Evolutionary conservation across 352 stramenopile species (phyloP).

Genomic region (Pelagophyceae sp.): DNA sequence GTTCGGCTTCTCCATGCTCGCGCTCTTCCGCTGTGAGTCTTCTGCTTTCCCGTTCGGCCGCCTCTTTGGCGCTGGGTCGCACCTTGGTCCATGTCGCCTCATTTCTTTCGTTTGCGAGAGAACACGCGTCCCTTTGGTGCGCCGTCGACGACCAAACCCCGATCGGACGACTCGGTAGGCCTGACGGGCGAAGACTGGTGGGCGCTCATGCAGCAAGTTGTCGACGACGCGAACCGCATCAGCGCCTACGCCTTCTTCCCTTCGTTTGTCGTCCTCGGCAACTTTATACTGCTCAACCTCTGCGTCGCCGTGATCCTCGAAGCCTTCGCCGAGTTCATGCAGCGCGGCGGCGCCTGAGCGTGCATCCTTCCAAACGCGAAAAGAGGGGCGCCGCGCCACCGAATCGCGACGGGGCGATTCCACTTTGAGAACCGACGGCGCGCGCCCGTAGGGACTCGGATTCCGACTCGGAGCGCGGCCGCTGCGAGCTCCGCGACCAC

Average conservation of each 20-base stretch:
- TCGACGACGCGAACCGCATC: constrained; percentile 19
- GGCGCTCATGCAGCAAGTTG: constrained; percentile 67
- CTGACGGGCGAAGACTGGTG: constrained; percentile 76
- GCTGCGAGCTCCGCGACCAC: constrained; percentile 12
- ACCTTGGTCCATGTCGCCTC: too few species aligned
- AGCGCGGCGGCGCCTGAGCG: too few species aligned
- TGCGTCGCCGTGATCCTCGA: constrained; percentile 68
- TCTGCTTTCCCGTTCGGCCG: too few species aligned
- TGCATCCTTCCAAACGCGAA: too few species aligned
- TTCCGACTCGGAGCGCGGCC: constrained; percentile 15
- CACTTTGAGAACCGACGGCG: constrained; percentile 8
- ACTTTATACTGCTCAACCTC: constrained; percentile 63
- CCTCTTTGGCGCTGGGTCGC: too few species aligned
- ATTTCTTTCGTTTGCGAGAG: too few species aligned
- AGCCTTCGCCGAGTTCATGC: constrained; percentile 51
- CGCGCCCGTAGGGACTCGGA: too few species aligned
- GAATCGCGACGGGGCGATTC: background rate
- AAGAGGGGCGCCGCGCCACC: background rate
- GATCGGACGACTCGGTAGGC: too few species aligned
- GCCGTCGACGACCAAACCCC: too few species aligned
- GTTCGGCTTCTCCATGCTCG: constrained; percentile 68
- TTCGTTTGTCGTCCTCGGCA: constrained; percentile 52
- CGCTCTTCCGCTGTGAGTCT: constrained; percentile 64
- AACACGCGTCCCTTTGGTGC: too few species aligned
- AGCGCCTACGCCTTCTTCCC: constrained; percentile 58